These are phyloP conservation scores for Byssochlamys sp. DNA, from an alignment of 2,329 filamentous ascomycete species.

Conservation along the genomic window DNA sequence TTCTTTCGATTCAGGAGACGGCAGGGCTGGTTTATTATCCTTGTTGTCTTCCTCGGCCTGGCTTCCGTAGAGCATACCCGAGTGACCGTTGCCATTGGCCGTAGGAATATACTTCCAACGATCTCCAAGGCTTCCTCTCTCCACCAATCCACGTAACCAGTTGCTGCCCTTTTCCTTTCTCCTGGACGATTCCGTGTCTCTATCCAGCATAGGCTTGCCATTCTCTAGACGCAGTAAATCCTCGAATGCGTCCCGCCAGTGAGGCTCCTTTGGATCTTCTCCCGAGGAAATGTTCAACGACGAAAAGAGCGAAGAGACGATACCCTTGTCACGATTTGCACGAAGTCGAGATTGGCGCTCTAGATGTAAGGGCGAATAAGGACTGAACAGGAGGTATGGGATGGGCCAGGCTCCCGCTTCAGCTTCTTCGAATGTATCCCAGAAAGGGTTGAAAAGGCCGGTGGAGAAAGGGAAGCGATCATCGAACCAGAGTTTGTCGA, in stretches of 20 bases:
- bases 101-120: slow-evolving; percentile 26
- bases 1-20: slow-evolving; percentile 10
- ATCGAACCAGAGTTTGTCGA: slow-evolving; percentile 24
- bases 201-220: slow-evolving; percentile 33
- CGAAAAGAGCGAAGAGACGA: slow-evolving; percentile 27
- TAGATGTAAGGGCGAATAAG: slow-evolving; percentile 48
- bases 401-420: slow-evolving; percentile 31
- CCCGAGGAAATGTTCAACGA: slow-evolving; percentile 22
- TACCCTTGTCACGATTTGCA: slow-evolving; percentile 16
- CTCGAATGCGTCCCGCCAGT: slow-evolving; percentile 51
- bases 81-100: slow-evolving; percentile 13
- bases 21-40: slow-evolving; percentile 5
- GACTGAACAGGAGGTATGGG: slow-evolving; percentile 37
- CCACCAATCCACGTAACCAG: slow-evolving; percentile 32
- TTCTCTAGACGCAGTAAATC: slow-evolving; percentile 46
- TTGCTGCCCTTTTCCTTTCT: slow-evolving; percentile 25
- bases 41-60: slow-evolving; percentile 6
- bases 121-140: slow-evolving; percentile 34
- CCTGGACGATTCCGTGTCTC: slow-evolving; percentile 12
- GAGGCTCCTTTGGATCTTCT: slow-evolving; percentile 26
- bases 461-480: slow-evolving; percentile 20
- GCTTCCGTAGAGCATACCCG: slow-evolving; percentile 15
- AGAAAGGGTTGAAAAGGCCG: slow-evolving; percentile 20
- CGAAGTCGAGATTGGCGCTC: slow-evolving; percentile 36
- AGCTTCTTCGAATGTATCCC: slow-evolving; percentile 24